Base-by-base conservation (phyloP, 441 rosid species). In the Populus hybrid region DNA sequence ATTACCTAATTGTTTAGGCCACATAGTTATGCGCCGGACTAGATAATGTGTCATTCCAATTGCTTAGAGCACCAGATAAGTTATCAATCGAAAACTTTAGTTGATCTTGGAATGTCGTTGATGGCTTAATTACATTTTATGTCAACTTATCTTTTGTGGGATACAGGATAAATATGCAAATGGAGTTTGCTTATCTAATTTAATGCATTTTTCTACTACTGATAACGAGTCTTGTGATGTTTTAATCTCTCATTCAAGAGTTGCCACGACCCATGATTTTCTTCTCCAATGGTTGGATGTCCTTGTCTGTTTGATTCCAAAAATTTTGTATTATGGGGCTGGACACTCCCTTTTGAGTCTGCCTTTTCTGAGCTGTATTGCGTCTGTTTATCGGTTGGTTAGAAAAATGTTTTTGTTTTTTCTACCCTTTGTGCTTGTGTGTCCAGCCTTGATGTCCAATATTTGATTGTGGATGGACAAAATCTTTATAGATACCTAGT, bases 1-100 rank as follows among this genome's bases (percentile, higher is more conserved):
- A 61, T 4, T 71, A 31, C 36, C 81, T 21, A n/a, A 69, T 74
- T 72, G 53, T 42, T 76, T 63, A 77, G 81, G 81, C 6, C 36
- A 66, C 28, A 21, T 64, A 23, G 26, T 8, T 28, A 36, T 45
- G 29, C 68, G 45, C 66, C 69, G 45, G 80, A 82, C 78, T 78
- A 70, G 75, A 73, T 69, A 29, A 29, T 31, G 31, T 23, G 14
- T 80, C 31, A 29, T 29, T 42, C 64, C 63, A 33, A 68, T 53
- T 67, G 68, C 59, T 70, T 71, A 74, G 78, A 72, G 68, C 33
- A 23, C 10, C 68, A 33, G 71, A 69, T 45, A 2, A 36, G 21
- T 70, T 67, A 14, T 36, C 38, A 3, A 50, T 72, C 35, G 53
- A 6, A 38, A 56, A 69, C 66, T 50, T 28, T 6, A 29, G 10